Evolutionary conservation across 2,329 filamentous ascomycete genomes (phyloP).

Genomic region (Sphaerulina populicola): DNA sequence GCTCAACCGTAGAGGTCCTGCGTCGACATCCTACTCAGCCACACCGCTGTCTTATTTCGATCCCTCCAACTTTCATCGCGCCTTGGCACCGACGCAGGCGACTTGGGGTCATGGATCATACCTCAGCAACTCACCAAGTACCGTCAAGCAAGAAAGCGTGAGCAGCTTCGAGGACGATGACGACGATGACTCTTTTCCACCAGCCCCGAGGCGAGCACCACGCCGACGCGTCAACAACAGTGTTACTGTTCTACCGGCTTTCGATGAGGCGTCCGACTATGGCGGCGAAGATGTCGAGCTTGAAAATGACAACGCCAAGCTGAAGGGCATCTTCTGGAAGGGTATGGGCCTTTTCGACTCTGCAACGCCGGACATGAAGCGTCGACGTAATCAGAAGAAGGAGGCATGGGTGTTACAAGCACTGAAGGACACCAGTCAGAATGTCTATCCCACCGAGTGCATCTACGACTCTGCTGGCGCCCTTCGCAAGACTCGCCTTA

Average conservation of each 20-base stretch:
- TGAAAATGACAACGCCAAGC: slow-evolving; percentile 37
- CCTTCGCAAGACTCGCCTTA: slow-evolving; percentile 38
- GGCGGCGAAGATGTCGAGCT: slow-evolving; percentile 25
- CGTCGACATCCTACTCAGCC: slow-evolving; percentile 14
- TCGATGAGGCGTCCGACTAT: slow-evolving; percentile 26
- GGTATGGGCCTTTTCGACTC: slow-evolving; percentile 79
- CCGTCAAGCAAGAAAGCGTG: slow-evolving; percentile 26
- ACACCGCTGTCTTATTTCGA: slow-evolving; percentile 23
- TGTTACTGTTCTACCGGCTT: slow-evolving; percentile 14
- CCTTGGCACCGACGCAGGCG: slow-evolving; percentile 33
- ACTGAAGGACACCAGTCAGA: slow-evolving; percentile 56
- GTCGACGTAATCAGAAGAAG: slow-evolving; percentile 71
- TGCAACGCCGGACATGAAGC: slow-evolving; percentile 62
- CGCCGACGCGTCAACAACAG: slow-evolving; percentile 7
- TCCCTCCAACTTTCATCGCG: slow-evolving; percentile 14
- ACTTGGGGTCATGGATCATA: slow-evolving; percentile 28
- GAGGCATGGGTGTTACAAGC: slow-evolving; percentile 60
- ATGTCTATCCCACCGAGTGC: slow-evolving; percentile 56
- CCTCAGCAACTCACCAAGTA: slow-evolving; percentile 14
- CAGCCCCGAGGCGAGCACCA: slow-evolving; percentile 1
- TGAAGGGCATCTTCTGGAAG: slow-evolving; percentile 67
- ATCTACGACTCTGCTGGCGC: slow-evolving; percentile 48
- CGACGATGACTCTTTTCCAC: slow-evolving; percentile 18
- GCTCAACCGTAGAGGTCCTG: slow-evolving; percentile 18
- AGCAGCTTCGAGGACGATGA: slow-evolving; percentile 23